Base-by-base conservation (phyloP, 345 rosid species). In the Brassica juncea region DNA sequence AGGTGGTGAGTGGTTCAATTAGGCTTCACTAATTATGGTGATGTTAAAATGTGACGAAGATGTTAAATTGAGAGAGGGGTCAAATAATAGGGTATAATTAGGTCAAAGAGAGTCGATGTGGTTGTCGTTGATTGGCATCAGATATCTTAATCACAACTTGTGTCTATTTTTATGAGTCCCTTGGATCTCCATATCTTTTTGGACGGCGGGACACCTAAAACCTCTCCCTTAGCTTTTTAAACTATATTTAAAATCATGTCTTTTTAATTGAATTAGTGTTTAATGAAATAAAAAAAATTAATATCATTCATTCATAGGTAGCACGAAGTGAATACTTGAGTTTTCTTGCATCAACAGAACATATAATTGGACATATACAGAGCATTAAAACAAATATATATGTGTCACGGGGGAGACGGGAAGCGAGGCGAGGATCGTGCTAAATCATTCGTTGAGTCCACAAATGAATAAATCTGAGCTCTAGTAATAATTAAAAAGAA, bases 371-470 rank as follows among this genome's bases (percentile, higher is more conserved):
- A 5, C 34, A 68, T 27, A 25, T 0, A 31, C 0, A 1, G 28
- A 66, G 64, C 32, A 66, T 0, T 64, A 34, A 0, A 9, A 9
- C 27, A 74, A 65, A 44, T 34, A 61, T 2, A 65, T 4, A 19
- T 69, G 75, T 52, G 69, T 77, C 52, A 69, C 12, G 61, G 27
- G 73, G 62, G 75, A 32, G 55, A 70, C 81, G 52, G 52, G 31
- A 63, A 70, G 59, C 37, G 19, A 78, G 77, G 77, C 82, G 82
- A 66, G 82, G 77, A 79, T 79, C 73, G 55, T 44, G 82, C 64
- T 66, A 59, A 66, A 79, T 72, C 49, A 31, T 71, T 64, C 69
- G 74, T 44, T 68, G 63, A 68, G 39, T 71, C 66, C 60, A 77
- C 47, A 72, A 21, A 57, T 21, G 23, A 72, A 62, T 28, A 52